Conservation (phyloP, 768 basidiomycete genomes). For the Lentinus brumalis region DNA sequence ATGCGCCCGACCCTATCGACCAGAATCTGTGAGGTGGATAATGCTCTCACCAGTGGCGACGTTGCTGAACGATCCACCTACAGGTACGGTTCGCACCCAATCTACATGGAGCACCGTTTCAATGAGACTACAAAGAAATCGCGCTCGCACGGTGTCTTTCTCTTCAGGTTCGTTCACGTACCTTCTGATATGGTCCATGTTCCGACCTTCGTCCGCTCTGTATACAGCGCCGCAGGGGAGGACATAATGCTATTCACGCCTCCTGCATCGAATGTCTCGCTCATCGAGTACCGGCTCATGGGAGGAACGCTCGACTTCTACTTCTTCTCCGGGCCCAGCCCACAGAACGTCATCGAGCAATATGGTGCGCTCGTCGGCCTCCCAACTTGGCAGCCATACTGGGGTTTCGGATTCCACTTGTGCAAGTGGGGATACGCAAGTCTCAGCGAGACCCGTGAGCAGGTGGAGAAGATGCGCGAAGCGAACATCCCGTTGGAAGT, state of each 20-base stretch:
- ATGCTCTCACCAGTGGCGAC: neutral
- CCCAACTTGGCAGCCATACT: conserved; percentile 70
- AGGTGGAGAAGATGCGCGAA: conserved; percentile 60
- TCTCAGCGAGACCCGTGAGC: conserved; percentile 55
- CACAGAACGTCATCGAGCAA: conserved; percentile 63
- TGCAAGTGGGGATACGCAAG: conserved; percentile 59
- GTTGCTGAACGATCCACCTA: neutral
- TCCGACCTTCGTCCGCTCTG: neutral
- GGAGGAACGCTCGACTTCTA: conserved; percentile 80
- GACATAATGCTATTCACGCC: conserved; percentile 71
- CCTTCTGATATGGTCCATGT: neutral
- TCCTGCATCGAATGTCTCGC: conserved; percentile 49
- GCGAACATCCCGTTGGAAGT: conserved; percentile 78
- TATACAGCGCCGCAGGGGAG: conserved; percentile 62
- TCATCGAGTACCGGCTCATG: conserved; percentile 71
- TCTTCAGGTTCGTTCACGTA: conserved; percentile 51
- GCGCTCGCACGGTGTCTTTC: conserved; percentile 73
- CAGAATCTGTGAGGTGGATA: conserved; percentile 54
- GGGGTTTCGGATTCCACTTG: conserved; percentile 80
- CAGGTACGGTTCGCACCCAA: conserved; percentile 70
- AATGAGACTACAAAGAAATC: conserved; percentile 50
- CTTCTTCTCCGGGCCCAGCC: conserved; percentile 58
- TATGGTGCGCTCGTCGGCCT: conserved; percentile 65
- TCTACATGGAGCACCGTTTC: conserved; percentile 73
- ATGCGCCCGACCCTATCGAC: conserved; percentile 62